Percentiles rank a stretch among this genome's conserved stretches.
These are phyloP conservation scores for Colletotrichum tanaceti DNA, from an alignment of 2,329 filamentous ascomycete genomes.

Conservation along the genomic window DNA sequence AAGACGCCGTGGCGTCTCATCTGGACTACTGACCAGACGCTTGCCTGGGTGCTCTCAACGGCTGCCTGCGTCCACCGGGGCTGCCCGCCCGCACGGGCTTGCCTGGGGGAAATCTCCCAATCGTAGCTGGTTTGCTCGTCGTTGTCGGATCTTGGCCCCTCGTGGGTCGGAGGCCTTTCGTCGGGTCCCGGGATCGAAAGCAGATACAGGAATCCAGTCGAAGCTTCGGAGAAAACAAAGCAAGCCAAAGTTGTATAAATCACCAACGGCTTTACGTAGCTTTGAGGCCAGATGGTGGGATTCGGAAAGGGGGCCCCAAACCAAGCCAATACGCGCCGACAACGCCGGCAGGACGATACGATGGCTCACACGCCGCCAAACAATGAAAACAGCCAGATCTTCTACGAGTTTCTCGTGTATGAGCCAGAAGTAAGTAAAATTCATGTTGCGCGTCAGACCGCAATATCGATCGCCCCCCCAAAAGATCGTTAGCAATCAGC, in stretches of 20 bases:
- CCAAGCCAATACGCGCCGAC: conserved; percentile 3
- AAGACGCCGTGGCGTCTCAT: conserved; percentile 4
- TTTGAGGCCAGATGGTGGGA: conserved; percentile 16
- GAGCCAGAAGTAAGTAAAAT: conserved; percentile 31
- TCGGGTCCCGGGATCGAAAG: conserved; percentile 14
- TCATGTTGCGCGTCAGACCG: conserved; percentile 6
- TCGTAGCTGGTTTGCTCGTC: conserved; percentile 24
- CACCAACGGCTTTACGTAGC: conserved; percentile 20
- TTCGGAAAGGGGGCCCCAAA: conserved; percentile 29
- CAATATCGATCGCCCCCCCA: background rate
- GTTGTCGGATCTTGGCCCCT: conserved; percentile 32
- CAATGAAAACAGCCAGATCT: conserved; percentile 16
- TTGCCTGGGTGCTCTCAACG: conserved; percentile 15
- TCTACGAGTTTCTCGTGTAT: conserved; percentile 37
- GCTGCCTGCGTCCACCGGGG: conserved; percentile 20
- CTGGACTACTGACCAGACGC: conserved; percentile 17
- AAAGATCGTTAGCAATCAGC: conserved; percentile 7
- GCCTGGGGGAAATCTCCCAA: conserved; percentile 12
- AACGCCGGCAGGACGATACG: conserved; percentile 17
- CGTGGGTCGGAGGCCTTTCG: conserved; percentile 16
- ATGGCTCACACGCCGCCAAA: conserved; percentile 33
- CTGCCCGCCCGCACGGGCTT: conserved; percentile 21
- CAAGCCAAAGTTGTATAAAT: conserved; percentile 32
- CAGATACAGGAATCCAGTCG: conserved; percentile 21
- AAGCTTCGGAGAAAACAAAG: conserved; percentile 12